Evolutionary conservation across 2,329 filamentous ascomycete genomes (phyloP).

Genomic region (Dothistroma septosporum): DNA sequence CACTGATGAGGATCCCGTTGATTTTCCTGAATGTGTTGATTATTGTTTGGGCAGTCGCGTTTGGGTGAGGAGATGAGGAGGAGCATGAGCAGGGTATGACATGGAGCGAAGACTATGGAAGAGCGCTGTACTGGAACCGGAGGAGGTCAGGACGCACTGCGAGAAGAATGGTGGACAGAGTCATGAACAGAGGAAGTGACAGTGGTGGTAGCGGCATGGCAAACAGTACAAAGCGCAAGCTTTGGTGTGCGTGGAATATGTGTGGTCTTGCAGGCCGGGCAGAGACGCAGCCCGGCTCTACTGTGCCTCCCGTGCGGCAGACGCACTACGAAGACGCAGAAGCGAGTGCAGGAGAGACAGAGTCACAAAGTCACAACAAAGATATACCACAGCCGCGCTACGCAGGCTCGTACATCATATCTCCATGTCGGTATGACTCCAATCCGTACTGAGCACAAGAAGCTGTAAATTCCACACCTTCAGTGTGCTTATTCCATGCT

Average conservation of each 20-base stretch:
- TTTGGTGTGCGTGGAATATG: not conserved
- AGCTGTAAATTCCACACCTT: not conserved
- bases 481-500: not conserved
- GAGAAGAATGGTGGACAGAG: not conserved
- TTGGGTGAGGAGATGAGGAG: slow-evolving; percentile 28
- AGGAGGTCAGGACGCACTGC: too few relatives aligned
- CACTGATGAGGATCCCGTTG: slow-evolving; percentile 85
- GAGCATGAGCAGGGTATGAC: not conserved
- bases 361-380: not conserved
- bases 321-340: not conserved
- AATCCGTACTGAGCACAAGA: not conserved
- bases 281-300: too few relatives aligned
- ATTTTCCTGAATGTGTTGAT: slow-evolving; percentile 79
- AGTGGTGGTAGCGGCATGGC: not conserved
- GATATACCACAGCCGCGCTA: slow-evolving; percentile 1
- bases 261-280: too few relatives aligned
- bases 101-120: not conserved
- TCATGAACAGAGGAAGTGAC: not conserved
- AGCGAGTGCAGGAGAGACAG: not conserved
- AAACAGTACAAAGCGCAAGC: not conserved
- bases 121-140: too few relatives aligned
- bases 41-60: slow-evolving; percentile 57
- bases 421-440: not conserved
- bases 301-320: too few relatives aligned
- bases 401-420: not conserved